Evolutionary conservation across 2,329 filamentous ascomycete species (phyloP).

Genomic region (Fusarium sp.): DNA sequence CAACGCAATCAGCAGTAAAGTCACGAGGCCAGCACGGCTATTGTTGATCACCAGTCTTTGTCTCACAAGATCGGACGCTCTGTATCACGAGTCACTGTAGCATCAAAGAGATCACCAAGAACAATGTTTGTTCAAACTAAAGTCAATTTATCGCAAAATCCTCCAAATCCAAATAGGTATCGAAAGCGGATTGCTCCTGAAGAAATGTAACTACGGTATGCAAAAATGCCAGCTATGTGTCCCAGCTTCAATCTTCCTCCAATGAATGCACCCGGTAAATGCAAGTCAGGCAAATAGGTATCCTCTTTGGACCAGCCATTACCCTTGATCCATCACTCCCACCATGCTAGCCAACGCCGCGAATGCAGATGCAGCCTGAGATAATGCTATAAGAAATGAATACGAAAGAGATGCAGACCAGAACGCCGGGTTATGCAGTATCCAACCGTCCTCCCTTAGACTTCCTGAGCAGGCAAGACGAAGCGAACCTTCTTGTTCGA

Average conservation of each 20-base stretch:
- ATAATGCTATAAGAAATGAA: conserved; percentile 21
- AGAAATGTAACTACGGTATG: conserved; percentile 31
- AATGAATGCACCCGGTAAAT: conserved; percentile 12
- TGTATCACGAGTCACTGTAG: background rate
- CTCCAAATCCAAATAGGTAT: conserved; percentile 41
- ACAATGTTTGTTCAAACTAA: background rate
- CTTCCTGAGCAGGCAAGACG: conserved; percentile 60
- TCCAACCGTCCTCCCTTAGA: conserved; percentile 15
- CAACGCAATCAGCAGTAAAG: background rate
- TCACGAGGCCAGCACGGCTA: conserved; percentile 9
- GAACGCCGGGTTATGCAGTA: conserved; percentile 44
- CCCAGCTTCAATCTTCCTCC: conserved; percentile 21
- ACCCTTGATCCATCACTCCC: conserved; percentile 25
- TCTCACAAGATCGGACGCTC: background rate
- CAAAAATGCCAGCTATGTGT: conserved; percentile 12
- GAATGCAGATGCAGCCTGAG: conserved; percentile 34
- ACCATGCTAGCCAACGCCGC: conserved; percentile 39
- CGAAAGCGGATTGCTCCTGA: conserved; percentile 41
- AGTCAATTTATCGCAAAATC: conserved; percentile 13
- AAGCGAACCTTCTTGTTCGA: conserved; percentile 68
- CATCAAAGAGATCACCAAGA: background rate
- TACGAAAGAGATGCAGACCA: conserved; percentile 18
- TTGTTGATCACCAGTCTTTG: background rate
- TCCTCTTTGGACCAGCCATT: conserved; percentile 38
- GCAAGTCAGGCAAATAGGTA: conserved; percentile 20